Evolutionary conservation across 148 eudicot genomes (phyloP).

Genomic region (Oxyria digyna): DNA sequence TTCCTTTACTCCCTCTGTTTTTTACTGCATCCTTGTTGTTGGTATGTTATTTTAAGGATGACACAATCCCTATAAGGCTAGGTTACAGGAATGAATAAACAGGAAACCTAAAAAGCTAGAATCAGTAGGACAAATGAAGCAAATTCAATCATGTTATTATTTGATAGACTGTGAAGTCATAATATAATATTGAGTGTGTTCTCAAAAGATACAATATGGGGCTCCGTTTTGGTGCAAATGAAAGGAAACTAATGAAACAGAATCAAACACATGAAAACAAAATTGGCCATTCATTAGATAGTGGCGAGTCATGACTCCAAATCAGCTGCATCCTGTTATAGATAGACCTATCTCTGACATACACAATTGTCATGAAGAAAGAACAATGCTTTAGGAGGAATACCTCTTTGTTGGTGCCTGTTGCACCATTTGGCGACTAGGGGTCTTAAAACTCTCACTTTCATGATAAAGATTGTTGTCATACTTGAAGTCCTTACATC

Average conservation of each 20-base stretch:
- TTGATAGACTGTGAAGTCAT: neutral
- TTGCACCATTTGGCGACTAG: slow-evolving; percentile 20
- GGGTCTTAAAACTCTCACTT: slow-evolving; percentile 23
- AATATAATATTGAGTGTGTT: neutral
- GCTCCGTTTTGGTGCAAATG: too few relatives aligned
- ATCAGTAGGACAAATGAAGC: too few relatives aligned
- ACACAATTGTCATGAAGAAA: neutral
- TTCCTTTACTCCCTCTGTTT: too few relatives aligned
- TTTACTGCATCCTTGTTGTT: too few relatives aligned
- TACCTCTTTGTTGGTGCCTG: slow-evolving; percentile 51
- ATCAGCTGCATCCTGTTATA: slow-evolving; percentile 43
- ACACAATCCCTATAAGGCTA: too few relatives aligned
- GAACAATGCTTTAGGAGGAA: neutral
- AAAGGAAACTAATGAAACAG: neutral
- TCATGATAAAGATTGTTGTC: slow-evolving; percentile 14
- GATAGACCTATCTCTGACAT: slow-evolving; percentile 57
- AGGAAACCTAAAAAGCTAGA: too few relatives aligned
- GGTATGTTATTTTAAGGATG: too few relatives aligned
- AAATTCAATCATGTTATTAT: neutral
- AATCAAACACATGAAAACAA: neutral
- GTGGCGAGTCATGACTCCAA: slow-evolving; percentile 51
- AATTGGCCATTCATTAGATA: slow-evolving; percentile 16
- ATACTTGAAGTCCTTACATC: slow-evolving; percentile 18
- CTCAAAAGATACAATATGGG: neutral
- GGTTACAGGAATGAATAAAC: too few relatives aligned